Base-by-base conservation (phyloP, 495 filamentous ascomycete species). In the Lasiosphaeria hispida region DNA sequence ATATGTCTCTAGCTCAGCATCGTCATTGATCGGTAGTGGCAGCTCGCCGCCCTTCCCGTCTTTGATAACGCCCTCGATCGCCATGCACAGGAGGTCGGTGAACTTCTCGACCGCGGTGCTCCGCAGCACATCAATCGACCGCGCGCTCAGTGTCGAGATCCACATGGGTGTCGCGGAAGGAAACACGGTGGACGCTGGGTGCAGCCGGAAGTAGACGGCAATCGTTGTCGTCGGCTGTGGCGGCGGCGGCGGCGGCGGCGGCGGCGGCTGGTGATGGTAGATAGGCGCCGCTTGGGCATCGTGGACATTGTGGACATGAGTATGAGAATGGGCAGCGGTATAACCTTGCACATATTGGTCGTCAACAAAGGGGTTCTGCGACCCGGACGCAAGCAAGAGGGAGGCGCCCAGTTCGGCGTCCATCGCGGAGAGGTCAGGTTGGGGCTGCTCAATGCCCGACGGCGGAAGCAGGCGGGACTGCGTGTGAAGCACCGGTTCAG, bases 1-100 rank as follows among this genome's bases (percentile, higher is more conserved):
- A 71, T 89, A 92, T 2, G 83, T 85, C 55, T 82, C 82, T 50
- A 92, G 62, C 71, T 91, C 87, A 43, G 82, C 82, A 63, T 91
- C 87, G 34, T 84, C 77, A 53, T 85, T 84, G 63, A 92, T 84
- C 33, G 72, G 65, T 65, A 86, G 77, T 5, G 69, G 66, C 49
- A 85, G 69, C 68, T 87, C 83, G n/a, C 80, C 84, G 39, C 74
- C 75, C 23, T 72, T 69, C 18, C 64, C 73, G 65, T 85, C 80
- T 67, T 83, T 82, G 47, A 88, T 78, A 10, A 89, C 63, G 2
- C 88, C 89, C 63, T 91, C 83, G 19, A 91, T 78, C 38, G 75
- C 80, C 35, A 74, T 69, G 34, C 88, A 79, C 23, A 78, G 58
- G 0, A 78, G 73, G 33, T 80, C 80, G 6, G 83, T 80, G 63